These are phyloP conservation scores for Cercospora janseana DNA, from an alignment of 2,329 filamentous ascomycete species.

Conservation along the genomic window DNA sequence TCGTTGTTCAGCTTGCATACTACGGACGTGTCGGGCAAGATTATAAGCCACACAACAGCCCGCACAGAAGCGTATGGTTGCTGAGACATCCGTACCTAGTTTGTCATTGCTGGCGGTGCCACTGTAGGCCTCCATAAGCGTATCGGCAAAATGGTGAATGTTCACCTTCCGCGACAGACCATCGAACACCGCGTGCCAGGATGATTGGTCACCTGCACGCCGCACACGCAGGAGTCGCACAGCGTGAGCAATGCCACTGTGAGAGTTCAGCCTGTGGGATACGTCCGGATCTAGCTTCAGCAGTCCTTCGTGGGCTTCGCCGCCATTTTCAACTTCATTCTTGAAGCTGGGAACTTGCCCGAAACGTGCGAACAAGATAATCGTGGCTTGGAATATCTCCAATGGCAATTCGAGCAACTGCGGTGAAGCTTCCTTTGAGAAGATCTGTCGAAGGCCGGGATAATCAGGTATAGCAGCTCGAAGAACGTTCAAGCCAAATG, in stretches of 20 bases:
- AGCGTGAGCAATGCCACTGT: constrained; percentile 29
- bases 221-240: constrained; percentile 29
- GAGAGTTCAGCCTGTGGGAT: constrained; percentile 3
- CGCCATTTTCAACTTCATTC: not conserved
- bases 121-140: not conserved
- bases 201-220: constrained; percentile 17
- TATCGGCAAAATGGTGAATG: constrained; percentile 3
- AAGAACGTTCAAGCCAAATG: constrained; percentile 53
- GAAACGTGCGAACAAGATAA: constrained; percentile 13
- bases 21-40: constrained; percentile 22
- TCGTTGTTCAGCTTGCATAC: constrained; percentile 16
- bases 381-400: constrained; percentile 12
- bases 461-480: constrained; percentile 13
- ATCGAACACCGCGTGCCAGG: constrained; percentile 32
- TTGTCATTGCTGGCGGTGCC: not conserved
- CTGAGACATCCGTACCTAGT: too few relatives aligned
- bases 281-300: not conserved
- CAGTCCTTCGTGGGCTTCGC: not conserved
- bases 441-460: constrained; percentile 17
- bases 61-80: constrained; percentile 9
- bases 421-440: constrained; percentile 3
- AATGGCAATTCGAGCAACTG: constrained; percentile 8
- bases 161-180: constrained; percentile 27
- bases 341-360: not conserved
- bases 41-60: constrained; percentile 28